Base-by-base conservation (phyloP, 2,329 filamentous ascomycete species). In the Botrytis pseudocinerea region DNA sequence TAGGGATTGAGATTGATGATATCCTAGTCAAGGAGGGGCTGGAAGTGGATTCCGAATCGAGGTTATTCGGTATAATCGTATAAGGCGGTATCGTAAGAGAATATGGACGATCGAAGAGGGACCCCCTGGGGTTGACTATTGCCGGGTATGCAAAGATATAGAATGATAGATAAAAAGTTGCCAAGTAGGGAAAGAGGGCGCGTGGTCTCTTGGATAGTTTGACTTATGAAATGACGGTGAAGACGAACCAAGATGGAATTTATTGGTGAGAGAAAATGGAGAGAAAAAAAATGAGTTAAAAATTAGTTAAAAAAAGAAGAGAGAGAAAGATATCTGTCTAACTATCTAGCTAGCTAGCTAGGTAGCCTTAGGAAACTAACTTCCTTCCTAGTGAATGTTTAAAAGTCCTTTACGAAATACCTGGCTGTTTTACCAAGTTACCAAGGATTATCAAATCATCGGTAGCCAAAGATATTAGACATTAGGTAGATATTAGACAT, bases 11-110 rank as follows among this genome's bases (percentile, higher is more conserved):
- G 32, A 44, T 57, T 44, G 57, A 38, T 62, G 32, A 70, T n/a
- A 70, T 71, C 60, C 69, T 64, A 54, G 69, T 65, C 59, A 57
- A 38, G 35, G 60, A 65, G 46, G 69, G 69, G 69, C 69, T 44
- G 60, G 69, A 71, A 65, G 60, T 71, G 69, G 69, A 64, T 66
- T 65, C 46, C 40, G 9, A 46, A 65, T 51, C 51, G 38, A 69
- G 25, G 48, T 42, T 44, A 22, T 42, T 68, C 25, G 48, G 64
- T 57, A 57, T 25, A 48, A 65, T 25, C 51, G 51, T 57, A 20
- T 51, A n/a, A 70, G 68, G 68, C 68, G 69, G 69, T 63, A 61
- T 70, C n/a, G 20, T 22, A 35, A 42, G 28, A 61, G 28, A 28
- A 46, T 70, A 35, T 32, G 18, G 48, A 44, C 40, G n/a, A 61